A percentile compares a stretch with the other conserved stretches of the same genome.
Evolutionary conservation across 192 early-diverging fungal genomes (phyloP).

Genomic region (Funneliformis mosseae): DNA sequence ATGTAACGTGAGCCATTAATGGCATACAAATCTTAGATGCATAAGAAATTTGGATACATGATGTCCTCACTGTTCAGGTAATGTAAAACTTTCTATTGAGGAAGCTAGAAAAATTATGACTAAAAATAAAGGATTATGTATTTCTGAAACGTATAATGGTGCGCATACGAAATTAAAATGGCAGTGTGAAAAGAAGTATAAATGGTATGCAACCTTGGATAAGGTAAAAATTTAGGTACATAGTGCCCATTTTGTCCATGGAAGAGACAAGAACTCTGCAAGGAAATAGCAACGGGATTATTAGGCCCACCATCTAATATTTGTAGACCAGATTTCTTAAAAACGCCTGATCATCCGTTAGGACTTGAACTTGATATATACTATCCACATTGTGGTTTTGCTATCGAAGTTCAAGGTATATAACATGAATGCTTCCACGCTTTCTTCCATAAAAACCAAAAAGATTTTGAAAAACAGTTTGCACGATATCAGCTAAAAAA

Average conservation of each 20-base stretch:
- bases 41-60: not conserved
- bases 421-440: not conserved
- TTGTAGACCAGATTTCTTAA: not conserved
- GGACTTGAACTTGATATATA: constrained; percentile 24
- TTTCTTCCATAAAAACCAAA: constrained; percentile 13
- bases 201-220: constrained; percentile 15
- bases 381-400: not conserved
- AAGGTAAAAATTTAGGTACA: constrained; percentile 21
- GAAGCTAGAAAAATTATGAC: constrained; percentile 13
- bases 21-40: not conserved
- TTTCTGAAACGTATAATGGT: constrained; percentile 23
- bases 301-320: constrained; percentile 9
- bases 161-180: constrained; percentile 3
- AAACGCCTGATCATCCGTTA: constrained; percentile 7
- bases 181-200: constrained; percentile 12
- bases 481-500: constrained; percentile 8
- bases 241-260: constrained; percentile 18
- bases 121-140: constrained; percentile 10
- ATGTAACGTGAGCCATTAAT: not conserved
- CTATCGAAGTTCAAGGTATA: constrained; percentile 18
- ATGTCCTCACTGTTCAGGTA: constrained; percentile 8
- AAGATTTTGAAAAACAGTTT: constrained; percentile 21
- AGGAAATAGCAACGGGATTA: not conserved
- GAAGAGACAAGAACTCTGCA: not conserved
- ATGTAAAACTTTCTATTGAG: not conserved